Conservation (phyloP, 2,329 filamentous ascomycete genomes). For the Stylonectria norvegica region DNA sequence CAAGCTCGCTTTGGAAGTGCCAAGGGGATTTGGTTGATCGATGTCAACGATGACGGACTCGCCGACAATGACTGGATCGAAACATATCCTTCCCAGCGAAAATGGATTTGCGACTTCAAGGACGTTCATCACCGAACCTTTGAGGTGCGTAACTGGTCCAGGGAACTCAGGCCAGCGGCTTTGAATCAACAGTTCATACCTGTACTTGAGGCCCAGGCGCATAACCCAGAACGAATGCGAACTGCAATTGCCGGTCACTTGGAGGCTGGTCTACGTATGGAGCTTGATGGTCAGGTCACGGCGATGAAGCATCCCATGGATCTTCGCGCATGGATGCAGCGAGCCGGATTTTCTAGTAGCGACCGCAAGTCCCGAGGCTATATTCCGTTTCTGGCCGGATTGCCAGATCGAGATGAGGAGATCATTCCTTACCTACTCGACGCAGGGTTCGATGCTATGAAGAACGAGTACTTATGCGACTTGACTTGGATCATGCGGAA, state of each 20-base stretch:
- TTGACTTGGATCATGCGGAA: constrained; percentile 46
- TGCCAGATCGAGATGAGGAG: constrained; percentile 51
- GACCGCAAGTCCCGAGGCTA: constrained; percentile 39
- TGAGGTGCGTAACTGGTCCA: constrained; percentile 52
- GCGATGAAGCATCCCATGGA: constrained; percentile 48
- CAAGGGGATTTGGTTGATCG: constrained; percentile 73
- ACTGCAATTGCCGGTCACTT: constrained; percentile 48
- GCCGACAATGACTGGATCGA: constrained; percentile 60
- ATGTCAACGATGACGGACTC: constrained; percentile 41
- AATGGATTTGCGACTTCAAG: constrained; percentile 55
- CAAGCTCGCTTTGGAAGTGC: constrained; percentile 70
- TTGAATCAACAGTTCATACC: constrained; percentile 68
- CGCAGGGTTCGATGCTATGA: constrained; percentile 54
- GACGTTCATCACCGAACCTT: constrained; percentile 58
- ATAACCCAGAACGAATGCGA: constrained; percentile 43
- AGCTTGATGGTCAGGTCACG: constrained; percentile 50
- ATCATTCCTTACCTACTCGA: constrained; percentile 53
- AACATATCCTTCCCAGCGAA: constrained; percentile 63
- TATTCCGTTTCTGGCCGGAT: constrained; percentile 45
- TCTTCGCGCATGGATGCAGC: constrained; percentile 53
- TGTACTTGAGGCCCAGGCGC: constrained; percentile 60
- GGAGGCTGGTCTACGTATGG: constrained; percentile 44
- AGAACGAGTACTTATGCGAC: constrained; percentile 47
- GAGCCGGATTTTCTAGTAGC: constrained; percentile 32
- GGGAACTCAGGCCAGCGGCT: constrained; percentile 40